Percentiles rank a stretch among this genome's conserved stretches.
These are phyloP conservation scores for Pistacia atlantica DNA, from an alignment of 345 rosid species.

Conservation along the genomic window DNA sequence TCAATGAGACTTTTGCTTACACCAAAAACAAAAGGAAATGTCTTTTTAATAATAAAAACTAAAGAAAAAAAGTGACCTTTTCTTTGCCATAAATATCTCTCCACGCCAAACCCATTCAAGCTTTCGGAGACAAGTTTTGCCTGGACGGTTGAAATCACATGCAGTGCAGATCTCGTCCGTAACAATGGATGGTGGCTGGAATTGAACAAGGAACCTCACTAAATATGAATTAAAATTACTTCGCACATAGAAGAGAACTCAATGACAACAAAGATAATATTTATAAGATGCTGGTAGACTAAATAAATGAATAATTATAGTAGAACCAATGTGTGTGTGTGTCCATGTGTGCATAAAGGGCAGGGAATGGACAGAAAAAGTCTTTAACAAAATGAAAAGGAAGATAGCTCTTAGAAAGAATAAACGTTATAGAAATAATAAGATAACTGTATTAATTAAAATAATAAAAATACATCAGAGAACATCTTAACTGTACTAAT, in stretches of 20 bases:
- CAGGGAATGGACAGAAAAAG: not conserved
- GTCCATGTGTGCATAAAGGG: too few relatives aligned
- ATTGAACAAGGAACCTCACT: constrained; percentile 30
- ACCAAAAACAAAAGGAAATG: constrained; percentile 17
- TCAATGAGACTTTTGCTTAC: constrained; percentile 16
- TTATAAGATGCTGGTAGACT: not conserved
- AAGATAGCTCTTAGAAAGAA: not conserved
- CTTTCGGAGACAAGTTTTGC: constrained; percentile 84
- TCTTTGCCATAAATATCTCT: constrained; percentile 82
- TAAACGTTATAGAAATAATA: not conserved
- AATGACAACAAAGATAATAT: not conserved
- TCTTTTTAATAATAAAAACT: constrained; percentile 11
- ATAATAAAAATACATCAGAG: not conserved
- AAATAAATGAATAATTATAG: constrained; percentile 5
- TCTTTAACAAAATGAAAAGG: not conserved
- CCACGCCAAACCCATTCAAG: constrained; percentile 99
- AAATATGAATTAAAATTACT: constrained; percentile 6
- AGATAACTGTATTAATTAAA: not conserved
- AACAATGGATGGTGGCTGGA: constrained; percentile 92
- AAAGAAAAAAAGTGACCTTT: constrained; percentile 48
- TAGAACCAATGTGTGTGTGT: not conserved
- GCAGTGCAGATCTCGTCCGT: constrained; percentile 92
- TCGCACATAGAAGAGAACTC: not conserved
- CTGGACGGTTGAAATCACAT: constrained; percentile 97
- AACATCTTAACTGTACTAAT: not conserved